Evolutionary conservation across 1,284 basidiomycete species (phyloP), one percentile per base, ranked within the genome.

Genomic region (Omphalotus olearius): DNA sequence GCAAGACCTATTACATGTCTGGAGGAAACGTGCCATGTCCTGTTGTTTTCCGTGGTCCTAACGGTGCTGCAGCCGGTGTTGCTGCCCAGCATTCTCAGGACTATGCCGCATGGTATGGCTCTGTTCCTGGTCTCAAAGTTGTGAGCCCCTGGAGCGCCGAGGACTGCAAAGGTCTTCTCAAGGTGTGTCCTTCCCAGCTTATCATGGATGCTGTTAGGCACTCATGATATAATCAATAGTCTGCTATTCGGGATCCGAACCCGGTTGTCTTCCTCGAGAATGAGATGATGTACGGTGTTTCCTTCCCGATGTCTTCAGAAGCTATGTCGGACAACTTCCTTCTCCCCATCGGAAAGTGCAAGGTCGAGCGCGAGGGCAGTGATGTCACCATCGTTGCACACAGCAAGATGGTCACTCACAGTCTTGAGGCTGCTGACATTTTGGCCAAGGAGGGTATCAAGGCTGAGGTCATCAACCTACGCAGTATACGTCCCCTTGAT

Each of bases 1-100:
- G 92, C 61, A 99, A 99, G 81, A 99, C 97, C 10, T 94, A 98
- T 76, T 99, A 99, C 84, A 99, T 99, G 97, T 98, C 95, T 42
- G 97, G 95, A 57, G 97, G 97, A 60, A 97, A 94, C 66, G 93
- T 97, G 18, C 91, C 93, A 11, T 98, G 96, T 77, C 94, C 97
- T 26, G 90, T 99, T 60, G 94, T 98, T 53, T 99, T 99, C 88
- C 93, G 97, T 75, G 97, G 97, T 54, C 97, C 97, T 56, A 99
- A 99, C 72, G 97, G 97, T 70, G 97, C 97, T 53, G 97, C 97
- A 50, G 76, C 94, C 53, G 97, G 97, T 80, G 97, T 99, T 51
- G 97, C 65, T 47, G 97, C 97, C 37, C 90, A 92, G 66, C 93
- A 96, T 68, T 94, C 92, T 28, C 92, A 95, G 68, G 92, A 95